Evolutionary conservation across 257 asterid species (phyloP), one percentile per base, ranked within the genome.

Genomic region (Petrea volubilis): DNA sequence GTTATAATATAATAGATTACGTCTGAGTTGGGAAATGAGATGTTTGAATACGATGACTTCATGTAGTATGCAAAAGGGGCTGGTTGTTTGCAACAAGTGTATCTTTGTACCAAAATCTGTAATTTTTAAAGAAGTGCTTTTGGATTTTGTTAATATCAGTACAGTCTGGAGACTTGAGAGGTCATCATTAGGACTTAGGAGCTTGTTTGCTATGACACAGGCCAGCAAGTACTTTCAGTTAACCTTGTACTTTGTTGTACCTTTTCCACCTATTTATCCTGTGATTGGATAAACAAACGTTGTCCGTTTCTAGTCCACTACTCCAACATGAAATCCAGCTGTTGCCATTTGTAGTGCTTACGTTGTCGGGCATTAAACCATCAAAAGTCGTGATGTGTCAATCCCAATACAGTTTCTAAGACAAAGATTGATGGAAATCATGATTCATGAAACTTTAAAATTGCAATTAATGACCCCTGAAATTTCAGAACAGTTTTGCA

Each of bases 381-480:
- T 61, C 50, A 57, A 60, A 50, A 3, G 6, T 6, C 9, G 0
- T 33, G 15, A 23, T 12, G 29, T 24, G 71, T 43, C 6, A 29
- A 29, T n/a, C 55, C 8, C 3, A 13, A 5, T 17, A 21, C 15
- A 6, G 24, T 33, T 78, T 63, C 36, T 57, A 18, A 21, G 6
- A 28, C 17, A 12, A 34, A 33, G 34, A 58, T 59, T 34, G 31
- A 36, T 74, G 68, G 51, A 25, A 2, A 17, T 17, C 10, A 20
- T 44, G 24, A 52, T 61, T 68, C 53, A 21, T 74, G 25, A 8
- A 29, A 56, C 40, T 58, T 9, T 64, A 46, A 44, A 43, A 11
- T 25, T 15, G 63, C 65, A 56, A n/a, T 64, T 59, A 70, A 43
- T 52, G 34, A 17, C 50, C 11, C 29, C 44, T 49, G 60, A 51